Evolutionary conservation across 805 yeast species (phyloP).

Genomic region (Jamesozyma rosinii): DNA sequence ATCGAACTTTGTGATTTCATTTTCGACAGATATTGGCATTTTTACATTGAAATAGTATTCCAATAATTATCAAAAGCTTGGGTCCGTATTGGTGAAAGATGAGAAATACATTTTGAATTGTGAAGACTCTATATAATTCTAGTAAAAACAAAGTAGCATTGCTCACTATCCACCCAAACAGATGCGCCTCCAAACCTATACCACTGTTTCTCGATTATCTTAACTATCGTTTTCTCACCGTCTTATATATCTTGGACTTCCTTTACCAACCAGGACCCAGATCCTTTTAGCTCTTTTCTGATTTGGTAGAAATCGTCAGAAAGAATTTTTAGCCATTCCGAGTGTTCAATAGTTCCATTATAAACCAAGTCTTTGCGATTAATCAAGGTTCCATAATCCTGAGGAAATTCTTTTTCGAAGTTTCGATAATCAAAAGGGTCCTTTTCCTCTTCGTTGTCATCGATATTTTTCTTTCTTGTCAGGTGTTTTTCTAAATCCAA

Average conservation of each 20-base stretch:
- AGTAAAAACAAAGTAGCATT: slow-evolving; percentile 41
- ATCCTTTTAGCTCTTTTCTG: slow-evolving; percentile 4
- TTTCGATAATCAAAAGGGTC: background rate
- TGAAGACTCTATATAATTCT: slow-evolving; percentile 7
- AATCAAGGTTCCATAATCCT: slow-evolving; percentile 4
- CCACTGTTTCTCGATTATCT: slow-evolving; percentile 30
- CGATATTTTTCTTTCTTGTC: background rate
- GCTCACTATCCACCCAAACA: slow-evolving; percentile 44
- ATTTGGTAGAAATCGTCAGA: slow-evolving; percentile 2
- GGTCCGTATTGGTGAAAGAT: slow-evolving; percentile 33
- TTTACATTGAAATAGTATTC: slow-evolving; percentile 31
- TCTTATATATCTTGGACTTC: slow-evolving; percentile 4
- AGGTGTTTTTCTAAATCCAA: slow-evolving; percentile 6
- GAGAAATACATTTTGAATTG: background rate
- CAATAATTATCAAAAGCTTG: slow-evolving; percentile 39
- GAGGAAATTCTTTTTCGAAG: background rate
- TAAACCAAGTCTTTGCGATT: slow-evolving; percentile 6
- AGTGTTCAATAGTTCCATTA: slow-evolving; percentile 2
- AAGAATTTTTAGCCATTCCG: background rate
- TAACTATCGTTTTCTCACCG: slow-evolving; percentile 3
- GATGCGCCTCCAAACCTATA: slow-evolving; percentile 33
- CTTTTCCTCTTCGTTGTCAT: background rate
- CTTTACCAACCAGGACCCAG: background rate
- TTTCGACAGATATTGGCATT: slow-evolving; percentile 19
- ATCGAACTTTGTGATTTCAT: slow-evolving; percentile 18